Percentiles rank a stretch among this genome's conserved stretches.
Conservation (phyloP, 192 early-diverging fungal genomes). For the Backusella liffmaniae region DNA sequence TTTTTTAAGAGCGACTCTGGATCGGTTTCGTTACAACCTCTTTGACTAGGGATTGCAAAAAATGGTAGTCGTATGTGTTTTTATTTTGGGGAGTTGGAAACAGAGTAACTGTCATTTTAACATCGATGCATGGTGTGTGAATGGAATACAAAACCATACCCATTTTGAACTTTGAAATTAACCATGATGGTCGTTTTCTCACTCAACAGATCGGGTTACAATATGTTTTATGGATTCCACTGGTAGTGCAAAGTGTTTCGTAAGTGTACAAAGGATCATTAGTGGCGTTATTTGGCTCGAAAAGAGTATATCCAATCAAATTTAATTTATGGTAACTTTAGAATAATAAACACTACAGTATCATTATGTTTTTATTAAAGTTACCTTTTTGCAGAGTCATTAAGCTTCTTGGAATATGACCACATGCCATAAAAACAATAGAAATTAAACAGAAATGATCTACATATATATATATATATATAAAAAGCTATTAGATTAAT, state of each 20-base stretch:
- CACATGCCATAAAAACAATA: background rate
- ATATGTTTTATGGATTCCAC: background rate
- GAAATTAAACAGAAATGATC: background rate
- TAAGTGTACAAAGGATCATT: background rate
- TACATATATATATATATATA: background rate
- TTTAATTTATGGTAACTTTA: background rate
- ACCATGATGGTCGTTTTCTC: background rate
- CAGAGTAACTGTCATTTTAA: background rate
- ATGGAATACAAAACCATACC: background rate
- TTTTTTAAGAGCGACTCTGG: background rate
- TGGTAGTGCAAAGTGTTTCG: background rate
- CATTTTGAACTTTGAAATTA: background rate
- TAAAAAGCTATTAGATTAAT: background rate
- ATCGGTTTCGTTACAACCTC: background rate
- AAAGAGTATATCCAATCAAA: background rate
- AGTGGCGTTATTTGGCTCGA: background rate
- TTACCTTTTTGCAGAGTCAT: background rate
- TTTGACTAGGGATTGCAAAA: background rate
- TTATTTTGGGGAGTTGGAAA: background rate
- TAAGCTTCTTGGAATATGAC: background rate
- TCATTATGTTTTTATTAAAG: background rate
- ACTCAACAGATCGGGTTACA: background rate
- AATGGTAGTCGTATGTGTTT: background rate
- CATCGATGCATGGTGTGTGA: background rate
- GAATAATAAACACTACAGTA: background rate